Conservation (phyloP, 495 filamentous ascomycete genomes). For the Penicillium coprophilum region DNA sequence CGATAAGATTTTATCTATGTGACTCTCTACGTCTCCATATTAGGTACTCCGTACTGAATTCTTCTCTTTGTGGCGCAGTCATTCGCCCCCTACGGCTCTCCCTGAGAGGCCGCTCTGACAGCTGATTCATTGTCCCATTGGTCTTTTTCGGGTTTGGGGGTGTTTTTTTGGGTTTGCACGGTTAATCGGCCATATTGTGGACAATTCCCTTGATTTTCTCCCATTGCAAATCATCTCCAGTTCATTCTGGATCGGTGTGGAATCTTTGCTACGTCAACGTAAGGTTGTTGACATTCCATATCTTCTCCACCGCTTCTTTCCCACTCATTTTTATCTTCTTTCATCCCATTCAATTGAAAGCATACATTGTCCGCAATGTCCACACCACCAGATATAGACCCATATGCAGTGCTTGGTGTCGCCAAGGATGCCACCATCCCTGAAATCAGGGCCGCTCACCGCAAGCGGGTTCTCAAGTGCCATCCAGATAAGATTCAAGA, state of each 20-base stretch:
- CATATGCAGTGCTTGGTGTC: constrained; percentile 80
- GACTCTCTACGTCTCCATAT: background rate
- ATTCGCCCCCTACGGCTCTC: constrained; percentile 3
- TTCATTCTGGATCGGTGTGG: constrained; percentile 27
- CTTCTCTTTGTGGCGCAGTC: constrained; percentile 1
- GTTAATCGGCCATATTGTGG: constrained; percentile 3
- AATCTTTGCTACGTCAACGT: constrained; percentile 22
- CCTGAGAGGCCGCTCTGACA: background rate
- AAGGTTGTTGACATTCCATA: constrained; percentile 17
- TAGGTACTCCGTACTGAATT: background rate
- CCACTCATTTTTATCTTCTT: constrained; percentile 21
- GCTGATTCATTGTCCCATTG: constrained; percentile 1
- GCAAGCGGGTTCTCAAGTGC: constrained; percentile 88
- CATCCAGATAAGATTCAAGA: constrained; percentile 96
- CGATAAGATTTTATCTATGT: constrained; percentile 1
- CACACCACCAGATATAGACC: constrained; percentile 66
- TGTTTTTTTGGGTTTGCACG: background rate
- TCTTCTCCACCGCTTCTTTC: constrained; percentile 18
- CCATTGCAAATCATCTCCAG: constrained; percentile 15
- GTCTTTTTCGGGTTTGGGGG: too few relatives aligned
- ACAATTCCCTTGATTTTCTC: constrained; percentile 2
- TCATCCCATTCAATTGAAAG: constrained; percentile 15
- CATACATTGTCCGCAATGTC: constrained; percentile 50
- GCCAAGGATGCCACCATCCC: constrained; percentile 68
- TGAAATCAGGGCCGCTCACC: constrained; percentile 78